Evolutionary conservation across 1,139 yeast genomes (phyloP), one percentile per base, ranked within the genome.

Genomic region (Hemisphaericaspora subhashii): DNA sequence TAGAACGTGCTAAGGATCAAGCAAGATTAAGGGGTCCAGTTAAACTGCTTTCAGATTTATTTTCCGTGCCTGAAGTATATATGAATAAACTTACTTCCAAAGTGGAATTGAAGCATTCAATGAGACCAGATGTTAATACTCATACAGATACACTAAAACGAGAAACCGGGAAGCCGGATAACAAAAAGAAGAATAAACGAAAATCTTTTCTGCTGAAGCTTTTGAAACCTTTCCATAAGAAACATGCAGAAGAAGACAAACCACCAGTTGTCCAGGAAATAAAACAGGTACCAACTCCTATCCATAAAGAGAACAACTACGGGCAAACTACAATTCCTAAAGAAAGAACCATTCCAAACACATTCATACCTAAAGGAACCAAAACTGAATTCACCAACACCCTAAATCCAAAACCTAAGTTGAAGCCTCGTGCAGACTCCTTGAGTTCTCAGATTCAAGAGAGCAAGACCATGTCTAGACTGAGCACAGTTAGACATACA

Each of bases 391-490:
- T 51, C 31, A 50, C 44, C 22, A 47, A 52, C 14, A 33, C 51
- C 11, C 52, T 47, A 24, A 46, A 44, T 26, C 58, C 59, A 5
- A 37, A 40, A 2, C 60, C 58, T 2, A 48, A 38, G 12, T 40
- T 54, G 23, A 37, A 39, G 25, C 32, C 20, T 15, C 37, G 35
- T 26, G 16, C n/a, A 2, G 40, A 30, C 21, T 43, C 47, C 5
- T 15, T 17, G 4, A 17, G 23, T n/a, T 29, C 32, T 4, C 23
- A 3, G 22, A 12, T 9, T 17, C 9, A 11, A 12, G 12, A 29
- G 3, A 2, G 11, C 14, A 18, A 23, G 7, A 18, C 2, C 7
- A 15, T 18, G 2, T 18, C 32, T 12, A 8, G n/a, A n/a, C 22
- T 17, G n/a, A 15, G 12, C 5, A 18, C 22, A 4, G 23, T 29